Conservation (phyloP, 2,329 filamentous ascomycete species). For the Hypoxylon sp. region DNA sequence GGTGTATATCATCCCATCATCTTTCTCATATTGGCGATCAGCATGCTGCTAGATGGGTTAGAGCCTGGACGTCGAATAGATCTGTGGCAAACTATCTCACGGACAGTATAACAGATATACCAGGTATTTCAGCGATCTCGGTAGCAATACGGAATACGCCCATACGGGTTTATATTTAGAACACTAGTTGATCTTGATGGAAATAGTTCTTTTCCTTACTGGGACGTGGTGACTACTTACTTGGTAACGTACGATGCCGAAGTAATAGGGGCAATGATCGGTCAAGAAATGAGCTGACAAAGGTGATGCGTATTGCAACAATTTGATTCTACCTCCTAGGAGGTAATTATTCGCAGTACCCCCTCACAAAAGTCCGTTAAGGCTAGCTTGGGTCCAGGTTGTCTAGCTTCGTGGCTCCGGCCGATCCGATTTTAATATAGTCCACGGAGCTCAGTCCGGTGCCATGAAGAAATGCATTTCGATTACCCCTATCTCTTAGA, state of each 20-base stretch:
- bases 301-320: not conserved
- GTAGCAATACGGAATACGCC: no score
- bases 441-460: not conserved
- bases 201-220: not conserved
- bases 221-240: not conserved
- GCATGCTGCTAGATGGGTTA: not conserved
- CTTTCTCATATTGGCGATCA: not conserved
- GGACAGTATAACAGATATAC: not conserved
- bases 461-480: not conserved
- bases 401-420: not conserved
- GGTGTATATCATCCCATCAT: not conserved
- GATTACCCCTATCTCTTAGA: not conserved
- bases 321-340: not conserved
- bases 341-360: not conserved
- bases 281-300: not conserved
- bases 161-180: slow-evolving; percentile 1
- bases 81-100: not conserved
- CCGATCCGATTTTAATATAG: not conserved
- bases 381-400: not conserved
- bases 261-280: not conserved
- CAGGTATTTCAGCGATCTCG: not conserved
- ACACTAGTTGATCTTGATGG: not conserved
- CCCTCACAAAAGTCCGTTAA: not conserved
- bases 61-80: not conserved
- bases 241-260: not conserved